phyloP scores from a whole-genome alignment of 331 rosid genomes.

The Erythrophleum ivorense region DNA sequence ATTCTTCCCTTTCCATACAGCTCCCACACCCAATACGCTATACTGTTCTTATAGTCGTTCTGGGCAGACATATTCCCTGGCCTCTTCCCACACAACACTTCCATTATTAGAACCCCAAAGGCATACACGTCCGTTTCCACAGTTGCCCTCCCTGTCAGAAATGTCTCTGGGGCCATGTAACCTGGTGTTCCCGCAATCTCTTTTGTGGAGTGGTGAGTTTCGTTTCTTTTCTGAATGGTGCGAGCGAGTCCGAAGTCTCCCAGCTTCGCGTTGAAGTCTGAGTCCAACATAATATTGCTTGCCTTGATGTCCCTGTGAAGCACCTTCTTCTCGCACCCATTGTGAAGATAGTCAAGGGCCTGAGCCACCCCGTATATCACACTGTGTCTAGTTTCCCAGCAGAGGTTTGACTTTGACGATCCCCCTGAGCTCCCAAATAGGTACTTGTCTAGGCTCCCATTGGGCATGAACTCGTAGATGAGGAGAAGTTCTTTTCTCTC shows the following conservation, averaged over 20 bases:
- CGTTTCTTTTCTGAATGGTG: neutral
- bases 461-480: slow-evolving; percentile 66
- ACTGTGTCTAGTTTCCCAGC: neutral
- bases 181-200: slow-evolving; percentile 22
- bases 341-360: slow-evolving; percentile 21
- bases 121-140: slow-evolving; percentile 22
- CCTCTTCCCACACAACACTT: slow-evolving; percentile 19
- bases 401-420: neutral
- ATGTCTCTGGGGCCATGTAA: slow-evolving; percentile 22
- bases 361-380: neutral
- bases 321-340: slow-evolving; percentile 37
- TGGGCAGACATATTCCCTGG: neutral
- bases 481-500: slow-evolving; percentile 61
- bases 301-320: slow-evolving; percentile 80
- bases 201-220: slow-evolving; percentile 14
- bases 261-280: slow-evolving; percentile 55
- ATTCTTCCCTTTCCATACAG: neutral
- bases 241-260: slow-evolving; percentile 91
- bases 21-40: slow-evolving; percentile 21
- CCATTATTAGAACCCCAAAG: slow-evolving; percentile 16
- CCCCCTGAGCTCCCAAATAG: slow-evolving; percentile 19
- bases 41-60: neutral
- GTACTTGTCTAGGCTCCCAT: slow-evolving; percentile 61
- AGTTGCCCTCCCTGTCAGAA: slow-evolving; percentile 14
- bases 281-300: slow-evolving; percentile 79